phyloP scores from a whole-genome alignment of 169 alveolate species.

The Plasmodium cynomolgi region DNA sequence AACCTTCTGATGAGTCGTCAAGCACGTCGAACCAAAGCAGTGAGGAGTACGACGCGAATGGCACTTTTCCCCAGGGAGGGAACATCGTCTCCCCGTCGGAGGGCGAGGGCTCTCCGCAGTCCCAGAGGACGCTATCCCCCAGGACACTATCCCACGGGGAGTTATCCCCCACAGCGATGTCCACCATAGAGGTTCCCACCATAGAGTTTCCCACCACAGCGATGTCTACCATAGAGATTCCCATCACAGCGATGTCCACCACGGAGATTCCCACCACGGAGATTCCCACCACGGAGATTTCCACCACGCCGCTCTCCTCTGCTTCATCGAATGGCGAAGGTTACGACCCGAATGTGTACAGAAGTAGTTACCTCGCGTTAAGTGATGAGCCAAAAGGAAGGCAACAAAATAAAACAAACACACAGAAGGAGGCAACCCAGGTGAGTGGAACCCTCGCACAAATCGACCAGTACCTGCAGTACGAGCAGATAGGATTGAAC shows the following conservation, averaged over 20 bases:
- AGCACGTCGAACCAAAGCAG: background rate
- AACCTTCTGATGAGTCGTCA: background rate
- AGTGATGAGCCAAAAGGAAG: background rate
- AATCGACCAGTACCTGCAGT: slow-evolving; percentile 79
- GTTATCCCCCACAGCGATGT: background rate
- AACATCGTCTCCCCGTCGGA: background rate
- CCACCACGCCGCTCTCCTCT: background rate
- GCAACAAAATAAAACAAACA: background rate
- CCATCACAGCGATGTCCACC: background rate
- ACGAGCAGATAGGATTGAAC: slow-evolving; percentile 88
- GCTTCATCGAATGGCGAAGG: background rate
- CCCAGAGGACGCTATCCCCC: background rate
- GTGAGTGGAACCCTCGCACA: slow-evolving; percentile 18
- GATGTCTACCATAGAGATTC: too few relatives aligned
- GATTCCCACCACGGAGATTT: too few relatives aligned
- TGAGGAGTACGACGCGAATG: background rate
- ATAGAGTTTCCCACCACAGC: background rate
- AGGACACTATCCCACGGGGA: background rate
- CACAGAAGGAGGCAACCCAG: background rate
- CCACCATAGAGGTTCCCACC: too few relatives aligned
- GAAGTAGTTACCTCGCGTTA: background rate
- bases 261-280: background rate
- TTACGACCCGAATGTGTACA: background rate
- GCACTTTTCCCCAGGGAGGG: background rate
- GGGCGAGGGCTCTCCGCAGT: background rate